These are phyloP conservation scores for Glebionis coronaria DNA, from an alignment of 129 eudicot genomes.

Conservation along the genomic window DNA sequence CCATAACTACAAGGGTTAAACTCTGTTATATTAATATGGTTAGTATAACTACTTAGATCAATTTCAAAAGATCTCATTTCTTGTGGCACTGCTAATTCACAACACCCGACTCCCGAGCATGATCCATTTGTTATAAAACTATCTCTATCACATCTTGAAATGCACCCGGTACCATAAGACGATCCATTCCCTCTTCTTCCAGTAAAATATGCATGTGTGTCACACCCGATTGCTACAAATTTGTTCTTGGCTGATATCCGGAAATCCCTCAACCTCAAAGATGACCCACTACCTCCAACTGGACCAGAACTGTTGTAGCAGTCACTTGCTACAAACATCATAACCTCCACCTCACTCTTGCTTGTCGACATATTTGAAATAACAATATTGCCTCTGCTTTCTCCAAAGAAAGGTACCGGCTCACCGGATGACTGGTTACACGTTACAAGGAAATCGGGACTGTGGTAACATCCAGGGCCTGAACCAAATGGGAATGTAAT, in stretches of 20 bases:
- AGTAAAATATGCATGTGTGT: too few relatives aligned
- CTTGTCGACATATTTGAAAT: background rate
- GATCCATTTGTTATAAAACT: constrained; percentile 27
- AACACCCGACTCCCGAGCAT: constrained; percentile 36
- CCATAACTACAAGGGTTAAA: constrained; percentile 39
- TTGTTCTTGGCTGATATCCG: constrained; percentile 19
- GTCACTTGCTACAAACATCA: constrained; percentile 1
- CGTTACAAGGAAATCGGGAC: background rate
- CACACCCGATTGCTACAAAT: too few relatives aligned
- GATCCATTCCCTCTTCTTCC: background rate
- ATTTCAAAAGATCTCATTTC: background rate
- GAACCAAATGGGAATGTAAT: constrained; percentile 16
- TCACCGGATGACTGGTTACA: constrained; percentile 10
- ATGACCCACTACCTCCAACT: background rate
- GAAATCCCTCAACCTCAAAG: background rate
- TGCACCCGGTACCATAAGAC: constrained; percentile 38
- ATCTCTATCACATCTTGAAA: constrained; percentile 20
- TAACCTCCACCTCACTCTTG: constrained; percentile 1
- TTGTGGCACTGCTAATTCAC: too few relatives aligned
- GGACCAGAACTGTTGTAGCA: constrained; percentile 23
- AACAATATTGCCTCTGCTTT: background rate
- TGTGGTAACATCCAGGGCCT: constrained; percentile 3
- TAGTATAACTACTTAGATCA: background rate
- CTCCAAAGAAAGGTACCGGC: background rate
- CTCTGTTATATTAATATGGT: constrained; percentile 3